A percentile compares a stretch with the other conserved stretches of the same genome.
phyloP scores from a whole-genome alignment of 768 basidiomycete species.

The Ramaria sp. region DNA sequence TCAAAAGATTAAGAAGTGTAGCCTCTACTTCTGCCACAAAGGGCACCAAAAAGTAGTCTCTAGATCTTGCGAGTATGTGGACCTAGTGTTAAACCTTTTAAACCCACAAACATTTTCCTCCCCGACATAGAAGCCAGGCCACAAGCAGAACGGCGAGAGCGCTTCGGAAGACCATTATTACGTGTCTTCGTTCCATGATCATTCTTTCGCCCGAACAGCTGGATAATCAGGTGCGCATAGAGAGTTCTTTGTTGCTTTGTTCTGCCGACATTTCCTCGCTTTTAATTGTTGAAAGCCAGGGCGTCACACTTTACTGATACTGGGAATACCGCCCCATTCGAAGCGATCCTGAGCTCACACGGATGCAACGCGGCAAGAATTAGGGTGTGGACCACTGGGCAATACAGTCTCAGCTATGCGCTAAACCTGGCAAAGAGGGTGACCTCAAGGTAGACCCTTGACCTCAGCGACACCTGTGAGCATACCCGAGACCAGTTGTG shows the following conservation, averaged over 20 bases:
- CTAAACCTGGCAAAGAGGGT: constrained; percentile 44
- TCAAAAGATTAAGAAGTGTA: too few species aligned
- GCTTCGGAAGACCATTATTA: too few species aligned
- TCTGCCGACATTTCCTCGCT: constrained; percentile 51
- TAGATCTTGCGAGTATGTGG: too few species aligned
- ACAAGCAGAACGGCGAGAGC: too few species aligned
- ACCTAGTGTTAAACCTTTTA: too few species aligned
- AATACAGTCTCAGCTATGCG: constrained; percentile 37
- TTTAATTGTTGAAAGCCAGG: constrained; percentile 38
- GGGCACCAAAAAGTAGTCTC: too few species aligned
- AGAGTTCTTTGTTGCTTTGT: too few species aligned
- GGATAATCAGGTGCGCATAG: too few species aligned
- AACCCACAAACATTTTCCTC: too few species aligned
- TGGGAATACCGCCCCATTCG: constrained; percentile 28
- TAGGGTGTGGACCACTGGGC: constrained; percentile 53
- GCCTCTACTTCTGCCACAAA: too few species aligned
- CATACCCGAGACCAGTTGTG: background rate
- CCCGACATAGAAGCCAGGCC: too few species aligned
- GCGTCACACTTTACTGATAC: constrained; percentile 34
- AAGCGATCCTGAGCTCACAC: constrained; percentile 41
- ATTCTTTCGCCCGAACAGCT: constrained; percentile 34
- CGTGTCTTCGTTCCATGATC: background rate
- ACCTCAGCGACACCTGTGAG: constrained; percentile 55
- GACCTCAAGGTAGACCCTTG: constrained; percentile 42
- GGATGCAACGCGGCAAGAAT: constrained; percentile 50